Base-by-base conservation (phyloP, 768 basidiomycete species). In the Suillus cothurnatus region DNA sequence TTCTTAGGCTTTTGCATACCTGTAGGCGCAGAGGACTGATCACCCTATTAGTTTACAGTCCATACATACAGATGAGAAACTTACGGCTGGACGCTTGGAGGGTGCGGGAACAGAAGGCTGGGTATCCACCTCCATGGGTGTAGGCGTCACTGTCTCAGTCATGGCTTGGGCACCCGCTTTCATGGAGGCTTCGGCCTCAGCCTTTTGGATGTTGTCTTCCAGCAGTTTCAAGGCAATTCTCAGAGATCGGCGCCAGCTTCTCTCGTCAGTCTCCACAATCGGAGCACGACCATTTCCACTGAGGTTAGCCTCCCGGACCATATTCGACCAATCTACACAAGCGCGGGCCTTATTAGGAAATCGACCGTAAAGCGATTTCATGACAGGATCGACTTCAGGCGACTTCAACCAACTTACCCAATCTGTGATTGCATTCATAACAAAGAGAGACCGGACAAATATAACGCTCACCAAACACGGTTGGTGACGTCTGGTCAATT, bases 281-380 rank as follows among this genome's bases (percentile, higher is more conserved):
- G 21, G 43, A 45, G 9, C 0, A 0, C 1, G 6, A 0, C n/a
- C 1, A 2, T 43, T 43, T 43, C 43, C 43, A 11, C 43, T 45
- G 1, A 0, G 2, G 21, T 9, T 21, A 21, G 43, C 19, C 43
- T 45, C 21, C 43, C 0, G 21, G 5, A 21, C 21, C 43, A 45
- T 45, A 0, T 21, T n/a, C 9, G 4, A 7, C 2, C 9, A 21
- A n/a, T 45, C 8, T 0, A 45, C 1, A 8, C 1, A 0, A 4
- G 21, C 43, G 0, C 8, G 1, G 1, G 19, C n/a, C 21, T 45
- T 8, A 7, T 45, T 9, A 0, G 21, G 43, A 0, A n/a, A 21
- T 4, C 9, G n/a, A 9, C 43, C 21, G 7, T 45, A 45, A 11
- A 45, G 21, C 9, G 43, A 45, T n/a, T 4, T 8, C 3, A 45